phyloP scores from a whole-genome alignment of 2,329 filamentous ascomycete species.

The Ophiostoma sp. region DNA sequence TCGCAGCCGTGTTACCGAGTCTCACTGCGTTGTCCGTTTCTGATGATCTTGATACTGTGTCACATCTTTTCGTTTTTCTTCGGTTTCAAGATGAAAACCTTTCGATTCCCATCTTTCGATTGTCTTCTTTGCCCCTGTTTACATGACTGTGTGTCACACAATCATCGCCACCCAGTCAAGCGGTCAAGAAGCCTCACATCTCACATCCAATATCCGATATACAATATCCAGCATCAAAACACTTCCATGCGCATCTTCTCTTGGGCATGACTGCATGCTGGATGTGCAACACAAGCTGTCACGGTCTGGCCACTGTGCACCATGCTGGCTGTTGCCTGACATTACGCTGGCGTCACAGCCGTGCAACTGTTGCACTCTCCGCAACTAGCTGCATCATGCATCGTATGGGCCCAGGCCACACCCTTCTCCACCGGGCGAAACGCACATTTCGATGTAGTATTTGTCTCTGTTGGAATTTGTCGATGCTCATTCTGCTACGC shows the following conservation, averaged over 20 bases:
- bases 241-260: background rate
- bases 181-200: background rate
- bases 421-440: no score
- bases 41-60: background rate
- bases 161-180: background rate
- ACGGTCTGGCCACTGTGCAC: background rate
- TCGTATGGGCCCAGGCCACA: no score
- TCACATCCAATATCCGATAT: background rate
- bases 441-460: no score
- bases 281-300: constrained; percentile 8
- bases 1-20: background rate
- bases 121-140: background rate
- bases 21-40: background rate
- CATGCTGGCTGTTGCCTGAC: background rate
- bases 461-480: no score
- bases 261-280: background rate
- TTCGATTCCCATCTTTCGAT: background rate
- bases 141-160: background rate
- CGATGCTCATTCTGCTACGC: no score
- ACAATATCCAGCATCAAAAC: no score
- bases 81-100: background rate
- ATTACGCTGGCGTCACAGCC: constrained; percentile 3
- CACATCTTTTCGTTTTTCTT: background rate
- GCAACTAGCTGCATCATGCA: background rate
- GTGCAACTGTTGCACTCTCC: constrained; percentile 1